Evolutionary conservation across 106 monocot genomes (phyloP).

Genomic region (Platanthera zijinensis): DNA sequence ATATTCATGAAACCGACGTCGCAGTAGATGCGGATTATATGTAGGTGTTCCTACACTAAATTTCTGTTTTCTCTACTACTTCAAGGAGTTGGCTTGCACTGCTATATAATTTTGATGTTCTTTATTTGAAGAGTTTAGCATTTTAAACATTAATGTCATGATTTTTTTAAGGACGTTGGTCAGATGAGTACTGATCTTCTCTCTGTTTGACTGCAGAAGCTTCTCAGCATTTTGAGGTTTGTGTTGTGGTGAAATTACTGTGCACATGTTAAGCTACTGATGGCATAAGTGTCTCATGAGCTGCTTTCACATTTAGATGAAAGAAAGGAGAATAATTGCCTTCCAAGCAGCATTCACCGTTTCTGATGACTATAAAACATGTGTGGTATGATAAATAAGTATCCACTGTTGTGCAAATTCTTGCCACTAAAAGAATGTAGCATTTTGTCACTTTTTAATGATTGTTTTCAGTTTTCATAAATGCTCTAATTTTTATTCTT

Average conservation of each 20-base stretch:
- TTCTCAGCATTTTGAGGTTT: not conserved
- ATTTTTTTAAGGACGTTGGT: not conserved
- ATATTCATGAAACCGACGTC: constrained; percentile 66
- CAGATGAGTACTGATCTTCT: too few species aligned
- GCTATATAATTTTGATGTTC: not conserved
- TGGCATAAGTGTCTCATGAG: not conserved
- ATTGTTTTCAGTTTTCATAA: not conserved
- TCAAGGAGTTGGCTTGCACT: not conserved
- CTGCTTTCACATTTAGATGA: not conserved
- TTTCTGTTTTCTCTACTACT: not conserved
- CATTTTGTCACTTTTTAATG: not conserved
- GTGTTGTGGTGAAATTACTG: not conserved
- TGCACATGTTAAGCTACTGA: not conserved
- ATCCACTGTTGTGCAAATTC: not conserved
- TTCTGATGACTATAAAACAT: not conserved
- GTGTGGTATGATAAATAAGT: not conserved
- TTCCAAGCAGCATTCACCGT: not conserved
- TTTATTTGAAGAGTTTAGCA: not conserved
- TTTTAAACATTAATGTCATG: not conserved
- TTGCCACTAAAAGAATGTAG: not conserved
- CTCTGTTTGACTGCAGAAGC: too few species aligned
- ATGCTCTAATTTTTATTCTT: not conserved
- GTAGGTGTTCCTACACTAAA: constrained; percentile 14
- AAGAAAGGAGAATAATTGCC: not conserved
- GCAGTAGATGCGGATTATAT: constrained; percentile 88